Evolutionary conservation across 1,284 basidiomycete genomes (phyloP), one percentile per base, ranked within the genome.

Genomic region (Ceratorhiza oryzae-sativae): DNA sequence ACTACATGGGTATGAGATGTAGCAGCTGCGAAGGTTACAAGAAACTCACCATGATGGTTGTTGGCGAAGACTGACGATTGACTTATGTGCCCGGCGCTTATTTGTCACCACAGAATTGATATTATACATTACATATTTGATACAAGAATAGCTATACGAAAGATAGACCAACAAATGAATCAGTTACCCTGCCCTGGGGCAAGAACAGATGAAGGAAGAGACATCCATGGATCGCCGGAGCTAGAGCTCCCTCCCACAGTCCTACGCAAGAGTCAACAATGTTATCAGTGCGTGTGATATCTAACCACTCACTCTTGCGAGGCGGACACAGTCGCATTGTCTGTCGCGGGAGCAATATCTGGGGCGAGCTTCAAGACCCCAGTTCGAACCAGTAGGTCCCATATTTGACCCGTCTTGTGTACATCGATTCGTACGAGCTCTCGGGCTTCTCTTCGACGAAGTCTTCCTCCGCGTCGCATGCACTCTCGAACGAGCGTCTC

Each of bases 371-470:
- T 67, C 49, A 67, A 30, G 18, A 67, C 62, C 12, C 62, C 62
- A 2, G 62, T 67, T 9, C 62, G 49, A 20, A 67, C 80, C 51
- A 95, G 83, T 78, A 94, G 94, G 78, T 95, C 93, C 91, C 93
- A 95, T 51, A 96, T 91, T 34, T 91, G 84, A 79, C 89, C 91
- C 3, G 92, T 94, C 81, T 96, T 95, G 80, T 94, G 94, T 73
- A 94, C 93, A 79, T 96, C 94, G 75, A 95, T 93, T 80, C 94
- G 94, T 78, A 95, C 89, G 75, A 95, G 84, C 79, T 94, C 92
- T 71, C 92, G 86, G 18, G 94, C 93, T 80, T 96, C 94, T 70
- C 93, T 85, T 23, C 92, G 85, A 61, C 92, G 89, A 32, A 97
- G 84, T 79, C 92, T 90, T 13, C 94, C 95, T 36, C 92, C 90